These are phyloP conservation scores for Spergularia marina DNA, from an alignment of 148 eudicot genomes.

Conservation along the genomic window DNA sequence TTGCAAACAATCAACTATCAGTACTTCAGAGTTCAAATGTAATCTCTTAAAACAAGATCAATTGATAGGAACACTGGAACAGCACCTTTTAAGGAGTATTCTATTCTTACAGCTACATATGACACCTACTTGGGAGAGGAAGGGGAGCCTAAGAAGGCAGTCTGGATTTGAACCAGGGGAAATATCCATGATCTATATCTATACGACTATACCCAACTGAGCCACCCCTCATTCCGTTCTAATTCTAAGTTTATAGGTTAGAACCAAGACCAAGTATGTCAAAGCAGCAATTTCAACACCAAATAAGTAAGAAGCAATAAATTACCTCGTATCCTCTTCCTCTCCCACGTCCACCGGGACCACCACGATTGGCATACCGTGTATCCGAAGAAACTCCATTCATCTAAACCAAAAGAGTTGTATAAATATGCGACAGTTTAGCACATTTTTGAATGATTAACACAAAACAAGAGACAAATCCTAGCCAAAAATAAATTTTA, in stretches of 20 bases:
- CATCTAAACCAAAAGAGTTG: conserved; percentile 28
- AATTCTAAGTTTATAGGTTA: background rate
- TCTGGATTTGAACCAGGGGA: background rate
- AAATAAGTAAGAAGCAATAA: background rate
- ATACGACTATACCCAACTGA: background rate
- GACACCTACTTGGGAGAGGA: background rate
- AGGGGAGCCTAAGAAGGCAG: background rate
- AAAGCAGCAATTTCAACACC: background rate
- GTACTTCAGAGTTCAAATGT: background rate
- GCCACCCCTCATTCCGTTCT: background rate
- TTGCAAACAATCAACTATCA: background rate
- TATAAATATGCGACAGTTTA: background rate
- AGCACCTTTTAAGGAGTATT: background rate
- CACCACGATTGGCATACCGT: conserved; percentile 33
- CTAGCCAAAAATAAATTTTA: background rate
- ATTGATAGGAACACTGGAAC: background rate
- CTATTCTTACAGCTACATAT: background rate
- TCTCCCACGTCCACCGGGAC: conserved; percentile 42
- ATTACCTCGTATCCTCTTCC: conserved; percentile 47
- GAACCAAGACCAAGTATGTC: background rate
- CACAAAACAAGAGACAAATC: background rate
- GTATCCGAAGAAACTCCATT: conserved; percentile 35
- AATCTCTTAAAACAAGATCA: background rate
- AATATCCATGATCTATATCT: background rate
- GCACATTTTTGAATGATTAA: background rate